Base-by-base conservation (phyloP, 2,329 filamentous ascomycete species). In the Talaromyces sp. region DNA sequence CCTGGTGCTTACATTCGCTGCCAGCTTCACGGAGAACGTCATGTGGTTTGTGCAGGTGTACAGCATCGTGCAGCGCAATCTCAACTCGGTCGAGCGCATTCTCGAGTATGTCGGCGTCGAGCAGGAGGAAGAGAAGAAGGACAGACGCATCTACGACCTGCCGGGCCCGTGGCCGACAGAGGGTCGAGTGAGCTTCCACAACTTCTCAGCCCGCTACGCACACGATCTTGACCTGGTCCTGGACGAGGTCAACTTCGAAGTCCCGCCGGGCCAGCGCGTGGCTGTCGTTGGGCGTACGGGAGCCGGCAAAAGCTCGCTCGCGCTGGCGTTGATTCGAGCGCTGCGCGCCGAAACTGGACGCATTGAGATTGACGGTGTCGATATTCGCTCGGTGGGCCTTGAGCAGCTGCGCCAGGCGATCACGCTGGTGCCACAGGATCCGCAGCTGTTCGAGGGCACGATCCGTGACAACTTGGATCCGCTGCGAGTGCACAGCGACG, bases 211-310 rank as follows among this genome's bases (percentile, higher is more conserved):
- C 5, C 34, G 57, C 9, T 60, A 60, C 23, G 23, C 51, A 8
- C 36, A 50, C 4, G 51, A 47, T 7, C 51, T 60, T 5, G 51
- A 60, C 2, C 66, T 70, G 0, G 67, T 72, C 0, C 60, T 74
- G 8, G 67, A 68, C 7, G 67, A 67, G 0, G 57, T 74, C 2
- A 69, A 57, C 56, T 72, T 74, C 56, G 61, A 62, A 0, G 65
- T 70, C 5, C 63, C 65, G 18, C 65, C 66, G 14, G 69, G 70
- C 33, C 66, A 72, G 28, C 67, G 70, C n/a, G 68, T 73, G 1
- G 73, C 71, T 2, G 65, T 76, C 1, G 71, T 75, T 2, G 73
- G 73, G 1, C 67, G 72, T 14, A 75, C 73, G 1, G 73, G 73
- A 5, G 70, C 71, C 0, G 73, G 73, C 3, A 75, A 75, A 55